These are phyloP conservation scores for Gossypium schwendimanii DNA, from an alignment of 441 rosid genomes.

Conservation along the genomic window DNA sequence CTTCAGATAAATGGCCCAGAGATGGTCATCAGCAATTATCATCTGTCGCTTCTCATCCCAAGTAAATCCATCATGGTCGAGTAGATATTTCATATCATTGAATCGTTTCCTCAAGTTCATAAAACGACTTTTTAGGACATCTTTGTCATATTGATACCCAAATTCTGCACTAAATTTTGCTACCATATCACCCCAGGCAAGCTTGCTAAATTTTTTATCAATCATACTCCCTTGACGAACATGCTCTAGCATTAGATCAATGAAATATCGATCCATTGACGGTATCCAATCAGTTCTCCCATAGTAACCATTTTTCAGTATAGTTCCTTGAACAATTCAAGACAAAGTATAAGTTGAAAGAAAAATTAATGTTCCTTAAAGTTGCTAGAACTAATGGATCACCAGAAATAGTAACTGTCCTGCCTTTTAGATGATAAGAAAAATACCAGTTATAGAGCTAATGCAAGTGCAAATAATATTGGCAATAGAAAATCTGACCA, in stretches of 20 bases:
- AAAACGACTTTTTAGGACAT: conserved; percentile 32
- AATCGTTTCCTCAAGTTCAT: conserved; percentile 35
- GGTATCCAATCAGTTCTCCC: conserved; percentile 37
- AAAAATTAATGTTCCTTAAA: neutral
- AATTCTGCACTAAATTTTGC: conserved; percentile 36
- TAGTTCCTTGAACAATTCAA: conserved; percentile 29
- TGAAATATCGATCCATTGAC: conserved; percentile 43
- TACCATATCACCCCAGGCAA: conserved; percentile 41
- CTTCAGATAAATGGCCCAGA: conserved; percentile 36
- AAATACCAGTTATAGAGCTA: neutral
- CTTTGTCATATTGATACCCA: conserved; percentile 34
- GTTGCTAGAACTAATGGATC: neutral
- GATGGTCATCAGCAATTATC: conserved; percentile 29
- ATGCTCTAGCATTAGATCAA: conserved; percentile 42
- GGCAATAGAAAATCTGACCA: conserved; percentile 20
- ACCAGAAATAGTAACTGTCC: neutral
- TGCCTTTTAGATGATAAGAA: neutral
- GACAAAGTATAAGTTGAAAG: neutral
- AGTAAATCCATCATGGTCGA: conserved; percentile 29
- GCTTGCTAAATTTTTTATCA: conserved; percentile 26
- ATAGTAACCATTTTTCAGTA: conserved; percentile 14
- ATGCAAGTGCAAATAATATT: neutral
- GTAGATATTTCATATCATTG: conserved; percentile 30
- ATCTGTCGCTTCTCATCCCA: conserved; percentile 39
- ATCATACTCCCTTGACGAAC: conserved; percentile 33